A percentile compares a stretch with the other conserved stretches of the same genome.
phyloP scores from a whole-genome alignment of 768 basidiomycete species.

The Collybia mongolica region DNA sequence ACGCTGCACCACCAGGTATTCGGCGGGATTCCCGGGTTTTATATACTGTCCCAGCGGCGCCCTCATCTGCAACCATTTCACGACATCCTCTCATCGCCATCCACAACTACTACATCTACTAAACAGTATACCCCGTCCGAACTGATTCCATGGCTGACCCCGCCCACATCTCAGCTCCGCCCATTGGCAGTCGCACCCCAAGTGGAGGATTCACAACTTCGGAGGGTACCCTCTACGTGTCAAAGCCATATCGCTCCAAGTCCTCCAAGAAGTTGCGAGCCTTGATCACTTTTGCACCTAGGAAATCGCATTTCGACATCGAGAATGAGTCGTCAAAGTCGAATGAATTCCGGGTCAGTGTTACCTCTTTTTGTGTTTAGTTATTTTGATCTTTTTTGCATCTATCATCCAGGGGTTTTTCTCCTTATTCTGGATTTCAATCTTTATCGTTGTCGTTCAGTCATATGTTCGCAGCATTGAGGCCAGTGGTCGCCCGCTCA shows the following conservation, averaged over 20 bases:
- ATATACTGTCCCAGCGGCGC: not conserved
- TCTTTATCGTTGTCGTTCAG: conserved; percentile 78
- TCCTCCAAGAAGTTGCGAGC: conserved; percentile 78
- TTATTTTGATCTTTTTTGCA: conserved; percentile 2
- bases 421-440: conserved; percentile 89
- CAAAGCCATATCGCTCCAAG: conserved; percentile 72
- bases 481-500: conserved; percentile 73
- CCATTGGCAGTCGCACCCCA: conserved; percentile 22
- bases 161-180: conserved; percentile 11
- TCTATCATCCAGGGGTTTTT: conserved; percentile 76
- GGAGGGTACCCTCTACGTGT: conserved; percentile 70
- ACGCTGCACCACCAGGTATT: not conserved
- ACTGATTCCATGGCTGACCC: conserved; percentile 1
- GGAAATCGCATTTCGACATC: conserved; percentile 84
- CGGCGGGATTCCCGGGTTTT: not conserved
- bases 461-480: conserved; percentile 80
- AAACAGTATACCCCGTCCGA: not conserved
- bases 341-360: conserved; percentile 82
- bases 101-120: not conserved
- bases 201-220: conserved; percentile 51
- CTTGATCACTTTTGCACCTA: conserved; percentile 81
- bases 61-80: not conserved
- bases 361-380: not conserved
- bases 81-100: not conserved
- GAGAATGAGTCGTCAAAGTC: conserved; percentile 67